phyloP scores from a whole-genome alignment of 371 early-diverging fungal genomes.

The Apophysomyces elegans region DNA sequence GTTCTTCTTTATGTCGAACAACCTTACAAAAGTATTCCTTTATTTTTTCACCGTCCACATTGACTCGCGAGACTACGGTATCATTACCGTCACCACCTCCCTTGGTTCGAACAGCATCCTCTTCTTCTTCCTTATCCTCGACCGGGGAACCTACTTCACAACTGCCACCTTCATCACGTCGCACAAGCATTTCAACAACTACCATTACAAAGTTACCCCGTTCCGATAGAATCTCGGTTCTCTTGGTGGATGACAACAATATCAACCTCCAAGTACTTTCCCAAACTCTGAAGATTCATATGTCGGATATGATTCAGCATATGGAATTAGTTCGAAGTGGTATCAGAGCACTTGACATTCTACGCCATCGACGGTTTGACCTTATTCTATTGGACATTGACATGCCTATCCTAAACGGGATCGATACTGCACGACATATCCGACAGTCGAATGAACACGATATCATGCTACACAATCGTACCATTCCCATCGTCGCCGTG shows the following conservation, averaged over 20 bases:
- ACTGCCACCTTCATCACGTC: constrained; percentile 4
- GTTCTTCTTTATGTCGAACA: constrained; percentile 3
- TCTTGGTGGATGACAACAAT: constrained; percentile 64
- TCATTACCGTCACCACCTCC: constrained; percentile 2
- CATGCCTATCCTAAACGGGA: constrained; percentile 63
- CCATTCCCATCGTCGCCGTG: constrained; percentile 68
- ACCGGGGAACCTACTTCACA: constrained; percentile 3
- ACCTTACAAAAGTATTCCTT: background rate
- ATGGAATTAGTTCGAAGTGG: constrained; percentile 49
- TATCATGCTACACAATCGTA: constrained; percentile 55
- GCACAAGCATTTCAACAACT: background rate
- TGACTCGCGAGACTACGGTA: background rate
- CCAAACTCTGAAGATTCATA: constrained; percentile 54
- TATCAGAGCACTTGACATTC: constrained; percentile 42
- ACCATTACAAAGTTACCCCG: constrained; percentile 1
- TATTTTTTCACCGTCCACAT: background rate
- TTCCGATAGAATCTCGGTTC: constrained; percentile 15
- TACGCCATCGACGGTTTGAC: constrained; percentile 49
- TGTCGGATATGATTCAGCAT: constrained; percentile 47
- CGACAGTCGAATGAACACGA: constrained; percentile 39
- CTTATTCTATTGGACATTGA: constrained; percentile 67
- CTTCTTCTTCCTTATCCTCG: constrained; percentile 16
- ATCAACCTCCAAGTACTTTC: constrained; percentile 62
- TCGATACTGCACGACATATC: constrained; percentile 55
- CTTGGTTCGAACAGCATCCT: constrained; percentile 5